Evolutionary conservation across 2,329 filamentous ascomycete genomes (phyloP).

Genomic region (Colletotrichum sp.): DNA sequence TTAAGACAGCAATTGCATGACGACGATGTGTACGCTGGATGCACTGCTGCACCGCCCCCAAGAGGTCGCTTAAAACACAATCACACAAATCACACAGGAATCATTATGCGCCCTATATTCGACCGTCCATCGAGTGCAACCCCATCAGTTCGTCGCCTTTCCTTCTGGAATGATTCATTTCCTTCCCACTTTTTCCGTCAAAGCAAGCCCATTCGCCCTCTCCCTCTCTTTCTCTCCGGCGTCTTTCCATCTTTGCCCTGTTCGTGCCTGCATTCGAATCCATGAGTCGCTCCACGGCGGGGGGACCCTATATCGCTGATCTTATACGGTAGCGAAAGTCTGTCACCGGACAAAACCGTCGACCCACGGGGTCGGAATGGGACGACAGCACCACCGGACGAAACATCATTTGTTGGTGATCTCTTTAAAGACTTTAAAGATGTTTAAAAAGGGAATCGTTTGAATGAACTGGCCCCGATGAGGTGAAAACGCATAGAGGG

Average conservation of each 20-base stretch:
- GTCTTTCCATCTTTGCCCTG: not conserved
- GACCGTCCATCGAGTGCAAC: not conserved
- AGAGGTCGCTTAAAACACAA: not conserved
- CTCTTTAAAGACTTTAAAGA: not conserved
- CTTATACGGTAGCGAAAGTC: not conserved
- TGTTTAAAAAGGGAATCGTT: not conserved
- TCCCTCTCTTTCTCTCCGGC: not conserved
- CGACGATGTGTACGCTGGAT: not conserved
- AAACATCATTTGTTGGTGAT: not conserved
- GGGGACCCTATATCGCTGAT: conserved; percentile 1
- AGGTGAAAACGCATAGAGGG: not conserved
- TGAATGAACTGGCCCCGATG: not conserved
- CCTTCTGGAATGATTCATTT: not conserved
- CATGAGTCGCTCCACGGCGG: not conserved
- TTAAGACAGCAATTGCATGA: not conserved
- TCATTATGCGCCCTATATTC: not conserved
- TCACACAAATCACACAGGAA: not conserved
- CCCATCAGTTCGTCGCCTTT: conserved; percentile 9
- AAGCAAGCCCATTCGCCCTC: not conserved
- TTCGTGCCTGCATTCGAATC: not conserved
- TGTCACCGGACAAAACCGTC: not conserved
- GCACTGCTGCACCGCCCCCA: not conserved
- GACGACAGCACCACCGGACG: not conserved
- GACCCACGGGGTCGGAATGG: not conserved
- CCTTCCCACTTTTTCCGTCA: conserved; percentile 16